These are phyloP conservation scores for Taxillus chinensis DNA, from an alignment of 164 flowering plant species.

Conservation along the genomic window DNA sequence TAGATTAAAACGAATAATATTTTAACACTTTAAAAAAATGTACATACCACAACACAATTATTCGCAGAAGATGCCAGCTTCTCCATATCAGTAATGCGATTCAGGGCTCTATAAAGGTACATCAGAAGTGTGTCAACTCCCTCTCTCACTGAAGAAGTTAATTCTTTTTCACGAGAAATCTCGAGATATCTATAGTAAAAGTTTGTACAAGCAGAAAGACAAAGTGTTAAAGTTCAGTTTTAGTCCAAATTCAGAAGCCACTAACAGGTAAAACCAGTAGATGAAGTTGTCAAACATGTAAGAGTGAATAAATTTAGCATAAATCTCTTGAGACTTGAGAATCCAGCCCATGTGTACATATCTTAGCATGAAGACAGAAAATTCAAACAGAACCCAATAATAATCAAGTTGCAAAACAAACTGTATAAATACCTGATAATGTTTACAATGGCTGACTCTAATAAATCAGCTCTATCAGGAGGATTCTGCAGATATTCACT, in stretches of 20 bases:
- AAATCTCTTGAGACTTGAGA: too few relatives aligned
- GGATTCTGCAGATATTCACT: slow-evolving; percentile 63
- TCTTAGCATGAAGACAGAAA: too few relatives aligned
- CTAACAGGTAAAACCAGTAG: not conserved
- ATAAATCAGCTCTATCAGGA: slow-evolving; percentile 64
- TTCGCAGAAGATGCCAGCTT: slow-evolving; percentile 78
- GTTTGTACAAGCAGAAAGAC: not conserved
- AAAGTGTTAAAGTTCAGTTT: not conserved
- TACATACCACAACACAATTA: slow-evolving; percentile 80
- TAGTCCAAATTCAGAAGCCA: not conserved
- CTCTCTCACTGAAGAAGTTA: slow-evolving; percentile 52
- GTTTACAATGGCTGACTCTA: slow-evolving; percentile 74
- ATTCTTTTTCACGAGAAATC: slow-evolving; percentile 53
- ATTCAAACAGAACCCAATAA: not conserved
- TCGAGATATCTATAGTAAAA: slow-evolving; percentile 49
- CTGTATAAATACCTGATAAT: slow-evolving; percentile 55
- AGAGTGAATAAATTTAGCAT: too few relatives aligned
- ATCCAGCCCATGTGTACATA: too few relatives aligned
- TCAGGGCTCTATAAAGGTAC: slow-evolving; percentile 89
- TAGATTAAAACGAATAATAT: too few relatives aligned
- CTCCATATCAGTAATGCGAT: slow-evolving; percentile 79
- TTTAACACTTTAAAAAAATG: slow-evolving; percentile 1
- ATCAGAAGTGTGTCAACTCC: slow-evolving; percentile 93
- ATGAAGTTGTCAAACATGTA: not conserved
- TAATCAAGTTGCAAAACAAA: not conserved